phyloP scores from a whole-genome alignment of 805 yeast species.

The Metschnikowia koreensis region DNA sequence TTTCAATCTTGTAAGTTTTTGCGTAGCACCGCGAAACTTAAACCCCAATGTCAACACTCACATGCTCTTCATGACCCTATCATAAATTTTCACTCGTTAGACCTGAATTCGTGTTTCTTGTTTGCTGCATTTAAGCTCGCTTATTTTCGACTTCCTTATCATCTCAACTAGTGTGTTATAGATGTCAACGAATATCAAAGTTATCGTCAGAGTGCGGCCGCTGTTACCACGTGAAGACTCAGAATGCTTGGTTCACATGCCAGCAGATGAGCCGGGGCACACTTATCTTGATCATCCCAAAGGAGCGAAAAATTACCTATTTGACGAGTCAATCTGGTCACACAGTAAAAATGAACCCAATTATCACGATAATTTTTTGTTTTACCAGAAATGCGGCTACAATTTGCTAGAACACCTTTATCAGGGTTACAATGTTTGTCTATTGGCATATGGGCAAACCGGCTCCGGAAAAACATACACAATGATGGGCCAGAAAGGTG shows the following conservation, averaged over 20 bases:
- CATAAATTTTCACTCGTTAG: background rate
- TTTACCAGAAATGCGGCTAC: slow-evolving; percentile 56
- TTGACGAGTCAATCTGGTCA: slow-evolving; percentile 56
- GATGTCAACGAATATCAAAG: slow-evolving; percentile 37
- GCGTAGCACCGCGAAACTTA: background rate
- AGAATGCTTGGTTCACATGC: slow-evolving; percentile 32
- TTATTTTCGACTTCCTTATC: background rate
- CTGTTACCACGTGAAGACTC: slow-evolving; percentile 30
- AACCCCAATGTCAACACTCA: background rate
- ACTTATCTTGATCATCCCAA: slow-evolving; percentile 23
- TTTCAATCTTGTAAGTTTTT: background rate
- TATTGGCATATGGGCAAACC: slow-evolving; percentile 45
- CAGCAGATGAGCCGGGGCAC: slow-evolving; percentile 21
- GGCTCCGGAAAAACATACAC: slow-evolving; percentile 44
- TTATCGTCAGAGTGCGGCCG: slow-evolving; percentile 55
- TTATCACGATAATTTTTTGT: slow-evolving; percentile 47
- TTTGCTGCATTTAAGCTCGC: too few relatives aligned
- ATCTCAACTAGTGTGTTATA: background rate
- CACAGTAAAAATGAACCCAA: slow-evolving; percentile 28
- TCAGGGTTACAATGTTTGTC: slow-evolving; percentile 42
- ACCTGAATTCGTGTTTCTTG: background rate
- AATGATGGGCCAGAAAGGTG: slow-evolving; percentile 40
- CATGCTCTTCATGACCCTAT: background rate
- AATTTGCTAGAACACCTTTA: slow-evolving; percentile 56
- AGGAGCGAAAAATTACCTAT: slow-evolving; percentile 41